A percentile compares a stretch with the other conserved stretches of the same genome.
These are phyloP conservation scores for Maudiozyma bulderi DNA, from an alignment of 805 yeast species.

Conservation along the genomic window DNA sequence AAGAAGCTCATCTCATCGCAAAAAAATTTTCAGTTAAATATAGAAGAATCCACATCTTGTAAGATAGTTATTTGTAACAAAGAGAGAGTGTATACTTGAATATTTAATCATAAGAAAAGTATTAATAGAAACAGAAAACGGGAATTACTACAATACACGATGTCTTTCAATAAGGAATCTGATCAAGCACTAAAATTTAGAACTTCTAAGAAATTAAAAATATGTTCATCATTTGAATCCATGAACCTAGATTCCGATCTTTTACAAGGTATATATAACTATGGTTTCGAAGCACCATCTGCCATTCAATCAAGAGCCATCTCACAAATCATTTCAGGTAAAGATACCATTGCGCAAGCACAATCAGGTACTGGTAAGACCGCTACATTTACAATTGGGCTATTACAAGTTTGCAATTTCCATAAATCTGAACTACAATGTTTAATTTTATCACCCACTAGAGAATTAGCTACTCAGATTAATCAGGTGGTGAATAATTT, in stretches of 20 bases:
- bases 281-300: constrained; percentile 93
- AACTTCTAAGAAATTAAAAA: constrained; percentile 43
- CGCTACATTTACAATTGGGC: constrained; percentile 94
- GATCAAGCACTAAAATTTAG: constrained; percentile 55
- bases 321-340: constrained; percentile 83
- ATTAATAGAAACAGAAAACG: too few species aligned
- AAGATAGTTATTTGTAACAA: not conserved
- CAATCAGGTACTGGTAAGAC: constrained; percentile 99
- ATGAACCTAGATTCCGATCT: constrained; percentile 59
- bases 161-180: constrained; percentile 52
- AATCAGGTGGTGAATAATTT: constrained; percentile 77
- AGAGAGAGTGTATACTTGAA: too few species aligned
- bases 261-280: constrained; percentile 60
- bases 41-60: not conserved
- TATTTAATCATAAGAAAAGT: too few species aligned
- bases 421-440: constrained; percentile 75
- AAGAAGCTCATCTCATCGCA: constrained; percentile 1
- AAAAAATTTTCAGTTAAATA: not conserved
- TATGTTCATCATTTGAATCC: constrained; percentile 59
- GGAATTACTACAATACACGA: constrained; percentile 9
- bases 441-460: constrained; percentile 84
- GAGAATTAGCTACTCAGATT: constrained; percentile 92
- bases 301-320: constrained; percentile 97
- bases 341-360: constrained; percentile 95
- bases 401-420: constrained; percentile 77